Percentiles rank a stretch among this genome's conserved stretches.
phyloP scores from a whole-genome alignment of 2,329 filamentous ascomycete genomes.

The Stemphylium lycopersici region DNA sequence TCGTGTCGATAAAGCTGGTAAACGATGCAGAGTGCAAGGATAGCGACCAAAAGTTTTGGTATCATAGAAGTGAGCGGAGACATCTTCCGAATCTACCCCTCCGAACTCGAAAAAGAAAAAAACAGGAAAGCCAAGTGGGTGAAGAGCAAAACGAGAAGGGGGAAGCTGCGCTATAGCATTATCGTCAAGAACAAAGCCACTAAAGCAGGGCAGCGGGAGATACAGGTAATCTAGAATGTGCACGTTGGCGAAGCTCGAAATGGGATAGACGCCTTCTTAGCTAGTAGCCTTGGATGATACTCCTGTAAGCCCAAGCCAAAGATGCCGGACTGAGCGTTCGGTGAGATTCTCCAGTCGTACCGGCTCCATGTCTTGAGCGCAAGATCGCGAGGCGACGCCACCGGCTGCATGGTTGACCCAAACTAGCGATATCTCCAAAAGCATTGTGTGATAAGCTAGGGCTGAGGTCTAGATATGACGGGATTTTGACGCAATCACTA shows the following conservation, averaged over 20 bases:
- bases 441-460: too few relatives aligned
- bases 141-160: too few relatives aligned
- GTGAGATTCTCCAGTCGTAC: background rate
- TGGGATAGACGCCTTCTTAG: background rate
- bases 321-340: background rate
- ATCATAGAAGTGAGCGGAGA: background rate
- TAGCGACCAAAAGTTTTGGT: slow-evolving; percentile 6
- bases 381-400: background rate
- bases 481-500: too few relatives aligned
- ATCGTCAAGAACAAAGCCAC: too few relatives aligned
- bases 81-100: background rate
- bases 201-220: too few relatives aligned
- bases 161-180: too few relatives aligned
- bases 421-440: too few relatives aligned
- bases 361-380: background rate
- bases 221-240: too few relatives aligned
- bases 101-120: too few relatives aligned
- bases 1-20: slow-evolving; percentile 9
- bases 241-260: background rate
- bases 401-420: background rate
- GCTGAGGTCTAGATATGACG: too few relatives aligned
- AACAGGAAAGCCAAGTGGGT: too few relatives aligned
- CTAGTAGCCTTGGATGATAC: background rate
- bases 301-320: background rate
- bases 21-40: slow-evolving; percentile 10